These are phyloP conservation scores for Camillea tinctor DNA, from an alignment of 2,329 filamentous ascomycete genomes.

Conservation along the genomic window DNA sequence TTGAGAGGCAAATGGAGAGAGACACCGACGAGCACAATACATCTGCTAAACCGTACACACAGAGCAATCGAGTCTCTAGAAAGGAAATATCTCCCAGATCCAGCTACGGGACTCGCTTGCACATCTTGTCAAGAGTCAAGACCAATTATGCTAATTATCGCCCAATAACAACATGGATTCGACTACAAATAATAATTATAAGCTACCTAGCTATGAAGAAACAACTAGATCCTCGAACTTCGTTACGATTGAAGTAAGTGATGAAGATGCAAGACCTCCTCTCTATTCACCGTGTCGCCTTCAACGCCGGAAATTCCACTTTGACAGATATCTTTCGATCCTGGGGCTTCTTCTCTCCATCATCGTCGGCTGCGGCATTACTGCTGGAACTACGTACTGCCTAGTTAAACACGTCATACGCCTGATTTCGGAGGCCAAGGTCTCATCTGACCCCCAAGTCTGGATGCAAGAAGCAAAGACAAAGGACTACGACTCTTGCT, in stretches of 20 bases:
- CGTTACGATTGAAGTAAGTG: neutral
- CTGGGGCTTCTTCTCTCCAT: conserved; percentile 1
- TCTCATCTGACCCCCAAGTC: neutral
- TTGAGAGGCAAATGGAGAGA: neutral
- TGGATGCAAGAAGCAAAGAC: conserved; percentile 2
- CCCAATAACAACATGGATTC: neutral
- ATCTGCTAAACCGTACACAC: too few species aligned
- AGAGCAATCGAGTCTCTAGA: too few species aligned
- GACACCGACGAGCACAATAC: too few species aligned
- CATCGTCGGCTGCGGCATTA: neutral
- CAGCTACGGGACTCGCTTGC: too few species aligned
- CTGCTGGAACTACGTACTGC: neutral
- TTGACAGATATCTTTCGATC: neutral
- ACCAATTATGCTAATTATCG: too few species aligned
- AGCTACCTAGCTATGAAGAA: neutral
- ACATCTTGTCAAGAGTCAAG: too few species aligned
- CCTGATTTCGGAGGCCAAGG: neutral
- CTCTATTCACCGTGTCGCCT: neutral
- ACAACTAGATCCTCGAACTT: neutral
- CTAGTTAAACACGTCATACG: neutral
- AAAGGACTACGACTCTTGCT: conserved; percentile 9
- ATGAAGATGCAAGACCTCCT: neutral
- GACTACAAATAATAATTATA: neutral
- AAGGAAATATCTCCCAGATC: too few species aligned
- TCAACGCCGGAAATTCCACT: neutral